Evolutionary conservation across 2,329 filamentous ascomycete species (phyloP), one percentile per base, ranked within the genome.

Genomic region (Colletotrichum trifolii): DNA sequence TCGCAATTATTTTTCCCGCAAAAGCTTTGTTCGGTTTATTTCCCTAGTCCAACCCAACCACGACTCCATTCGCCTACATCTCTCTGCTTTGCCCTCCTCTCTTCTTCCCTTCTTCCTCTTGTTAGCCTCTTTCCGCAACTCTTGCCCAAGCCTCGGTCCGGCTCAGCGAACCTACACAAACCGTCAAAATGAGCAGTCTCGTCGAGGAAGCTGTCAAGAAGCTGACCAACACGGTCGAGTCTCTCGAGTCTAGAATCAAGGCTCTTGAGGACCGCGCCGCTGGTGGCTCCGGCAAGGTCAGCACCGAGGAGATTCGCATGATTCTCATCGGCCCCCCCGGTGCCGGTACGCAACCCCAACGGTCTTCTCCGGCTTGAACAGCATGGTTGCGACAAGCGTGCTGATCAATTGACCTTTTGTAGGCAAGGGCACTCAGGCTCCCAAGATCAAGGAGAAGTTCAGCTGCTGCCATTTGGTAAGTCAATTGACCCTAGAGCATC

Each of bases 371-470:
- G 36, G 38, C 17, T 38, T 54, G 9, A 17, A 49, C 12, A 17
- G 13, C 35, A 36, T 52, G 6, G 46, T 36, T 25, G 13, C 53
- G 46, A 55, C 45, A 33, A 38, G 33, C n/a, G 17, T 46, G 49
- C 56, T 65, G 47, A 65, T 60, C 33, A 33, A 13, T 54, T n/a
- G 40, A 45, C 52, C 47, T 39, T 33, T 15, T 47, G n/a, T 75
- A 98, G 96, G 96, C 84, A 99, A 99, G 89, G 96, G 96, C 81
- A 99, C 96, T 46, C 96, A 99, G 82, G 96, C 96, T 65, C 96
- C 96, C 70, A 95, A 91, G 81, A 96, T 99, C 83, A 97, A 97
- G 88, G 95, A 98, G 77, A 96, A 93, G 84, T 99, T 94, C 84
- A 93, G 90, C 78, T 94, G 94, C 83, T 99, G 96, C 84, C 96